phyloP scores from a whole-genome alignment of 139 green algal genomes.

The Coccomyxa sp. region DNA sequence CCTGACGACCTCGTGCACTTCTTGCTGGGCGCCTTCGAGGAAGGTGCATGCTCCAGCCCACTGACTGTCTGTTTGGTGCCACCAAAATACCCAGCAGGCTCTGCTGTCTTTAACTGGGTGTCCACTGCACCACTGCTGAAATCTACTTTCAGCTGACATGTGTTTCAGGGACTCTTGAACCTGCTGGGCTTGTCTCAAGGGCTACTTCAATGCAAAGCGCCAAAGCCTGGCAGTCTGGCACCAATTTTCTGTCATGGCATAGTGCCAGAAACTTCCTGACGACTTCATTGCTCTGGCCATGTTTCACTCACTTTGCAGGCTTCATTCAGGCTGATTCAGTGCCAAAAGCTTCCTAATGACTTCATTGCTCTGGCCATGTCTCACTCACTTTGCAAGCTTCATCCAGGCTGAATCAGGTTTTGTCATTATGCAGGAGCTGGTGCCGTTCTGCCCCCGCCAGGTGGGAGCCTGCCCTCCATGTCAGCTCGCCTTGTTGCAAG shows the following conservation, averaged over 20 bases:
- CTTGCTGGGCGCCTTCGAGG: constrained; percentile 19
- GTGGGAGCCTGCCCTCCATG: neutral
- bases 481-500: neutral
- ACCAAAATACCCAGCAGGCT: too few species aligned
- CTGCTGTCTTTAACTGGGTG: neutral
- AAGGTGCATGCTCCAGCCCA: constrained; percentile 3
- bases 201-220: neutral
- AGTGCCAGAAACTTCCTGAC: too few species aligned
- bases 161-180: neutral
- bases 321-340: too few species aligned
- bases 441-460: constrained; percentile 8
- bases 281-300: too few species aligned
- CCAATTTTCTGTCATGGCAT: too few species aligned
- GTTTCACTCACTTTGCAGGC: too few species aligned
- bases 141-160: neutral
- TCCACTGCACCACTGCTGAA: neutral
- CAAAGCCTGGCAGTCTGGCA: neutral
- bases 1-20: constrained; percentile 22
- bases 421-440: constrained; percentile 8
- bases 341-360: too few species aligned
- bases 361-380: too few species aligned
- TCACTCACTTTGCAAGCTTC: too few species aligned
- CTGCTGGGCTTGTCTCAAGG: neutral
- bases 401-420: too few species aligned
- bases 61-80: neutral